phyloP scores from a whole-genome alignment of 768 basidiomycete species.

The Mycena maculata region DNA sequence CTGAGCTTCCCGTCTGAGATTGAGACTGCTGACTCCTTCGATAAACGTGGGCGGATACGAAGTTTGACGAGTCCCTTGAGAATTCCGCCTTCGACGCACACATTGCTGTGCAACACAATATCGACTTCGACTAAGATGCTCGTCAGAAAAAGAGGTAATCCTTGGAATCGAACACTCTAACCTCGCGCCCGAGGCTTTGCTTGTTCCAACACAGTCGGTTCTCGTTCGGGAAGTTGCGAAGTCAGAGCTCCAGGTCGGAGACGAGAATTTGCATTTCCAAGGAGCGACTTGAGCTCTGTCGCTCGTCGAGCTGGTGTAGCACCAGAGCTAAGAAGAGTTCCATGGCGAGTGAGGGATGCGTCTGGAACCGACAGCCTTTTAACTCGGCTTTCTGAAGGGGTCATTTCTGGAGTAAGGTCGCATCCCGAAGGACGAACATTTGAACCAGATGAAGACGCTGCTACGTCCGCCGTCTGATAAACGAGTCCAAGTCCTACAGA shows the following conservation, averaged over 20 bases:
- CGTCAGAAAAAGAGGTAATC: neutral
- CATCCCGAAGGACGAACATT: too few relatives aligned
- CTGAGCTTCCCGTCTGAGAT: slow-evolving; percentile 83
- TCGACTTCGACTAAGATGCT: slow-evolving; percentile 73
- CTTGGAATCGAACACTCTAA: neutral
- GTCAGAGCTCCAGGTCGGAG: slow-evolving; percentile 66
- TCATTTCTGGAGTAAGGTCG: neutral
- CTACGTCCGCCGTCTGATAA: too few relatives aligned
- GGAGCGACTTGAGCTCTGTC: slow-evolving; percentile 68
- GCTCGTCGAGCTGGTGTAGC: slow-evolving; percentile 61
- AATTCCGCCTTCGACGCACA: slow-evolving; percentile 82
- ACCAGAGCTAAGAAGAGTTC: slow-evolving; percentile 66
- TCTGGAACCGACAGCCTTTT: neutral
- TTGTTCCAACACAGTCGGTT: slow-evolving; percentile 69
- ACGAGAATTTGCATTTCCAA: slow-evolving; percentile 70
- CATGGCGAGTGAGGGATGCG: slow-evolving; percentile 52
- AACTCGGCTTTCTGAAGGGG: neutral
- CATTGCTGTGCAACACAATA: slow-evolving; percentile 78
- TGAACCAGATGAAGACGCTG: too few relatives aligned
- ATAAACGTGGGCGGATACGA: slow-evolving; percentile 64
- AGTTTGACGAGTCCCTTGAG: slow-evolving; percentile 79
- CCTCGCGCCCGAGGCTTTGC: slow-evolving; percentile 74
- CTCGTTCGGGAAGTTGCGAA: slow-evolving; percentile 41
- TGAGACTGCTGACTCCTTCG: slow-evolving; percentile 68
- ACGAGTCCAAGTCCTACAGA: too few relatives aligned